Evolutionary conservation across 345 rosid genomes (phyloP).

Genomic region (Aegle marmelos): DNA sequence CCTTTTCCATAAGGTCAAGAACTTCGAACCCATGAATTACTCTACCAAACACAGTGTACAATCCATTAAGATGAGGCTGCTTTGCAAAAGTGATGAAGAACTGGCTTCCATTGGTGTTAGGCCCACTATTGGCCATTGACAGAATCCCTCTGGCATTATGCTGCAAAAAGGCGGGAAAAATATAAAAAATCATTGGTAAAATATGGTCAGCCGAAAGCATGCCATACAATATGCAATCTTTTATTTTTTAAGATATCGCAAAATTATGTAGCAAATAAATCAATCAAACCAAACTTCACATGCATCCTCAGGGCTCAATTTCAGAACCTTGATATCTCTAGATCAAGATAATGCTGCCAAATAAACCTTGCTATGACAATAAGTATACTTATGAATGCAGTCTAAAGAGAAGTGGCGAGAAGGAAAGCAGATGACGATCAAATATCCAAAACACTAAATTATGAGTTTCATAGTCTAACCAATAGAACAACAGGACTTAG

Average conservation of each 20-base stretch:
- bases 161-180: slow-evolving; percentile 30
- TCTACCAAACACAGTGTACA: slow-evolving; percentile 87
- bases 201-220: neutral
- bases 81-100: slow-evolving; percentile 82
- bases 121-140: slow-evolving; percentile 97
- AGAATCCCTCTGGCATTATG: slow-evolving; percentile 94
- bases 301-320: neutral
- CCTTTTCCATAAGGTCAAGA: slow-evolving; percentile 99
- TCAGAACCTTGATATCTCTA: neutral
- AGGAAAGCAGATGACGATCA: neutral
- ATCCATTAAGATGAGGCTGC: slow-evolving; percentile 97
- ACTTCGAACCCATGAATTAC: slow-evolving; percentile 99
- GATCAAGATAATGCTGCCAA: neutral
- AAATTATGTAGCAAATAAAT: neutral
- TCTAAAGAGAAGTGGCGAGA: neutral
- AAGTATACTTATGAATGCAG: neutral
- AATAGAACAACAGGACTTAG: neutral
- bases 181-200: neutral
- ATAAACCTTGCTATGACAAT: neutral
- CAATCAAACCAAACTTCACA: neutral
- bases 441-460: neutral
- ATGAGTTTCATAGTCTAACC: neutral
- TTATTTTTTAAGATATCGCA: neutral
- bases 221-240: neutral
- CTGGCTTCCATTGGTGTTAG: slow-evolving; percentile 97